Evolutionary conservation across 2,329 filamentous ascomycete species (phyloP), one percentile per base, ranked within the genome.

Genomic region (Drechmeria coniospora): DNA sequence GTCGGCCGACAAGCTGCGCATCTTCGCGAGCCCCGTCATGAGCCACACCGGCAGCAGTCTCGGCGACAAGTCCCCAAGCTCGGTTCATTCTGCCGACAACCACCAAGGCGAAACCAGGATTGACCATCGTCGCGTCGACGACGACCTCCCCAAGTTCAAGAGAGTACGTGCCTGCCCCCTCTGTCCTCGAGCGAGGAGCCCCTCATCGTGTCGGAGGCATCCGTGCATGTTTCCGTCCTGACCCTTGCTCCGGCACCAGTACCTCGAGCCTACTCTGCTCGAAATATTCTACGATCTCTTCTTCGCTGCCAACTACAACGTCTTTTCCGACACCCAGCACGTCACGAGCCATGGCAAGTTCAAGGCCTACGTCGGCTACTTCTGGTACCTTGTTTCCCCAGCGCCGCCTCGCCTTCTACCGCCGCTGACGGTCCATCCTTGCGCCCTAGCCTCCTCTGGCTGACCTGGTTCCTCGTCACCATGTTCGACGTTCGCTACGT

Each of bases 401-500:
- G 18, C 18, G 18, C 18, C 18, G 18, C 6, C 6, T 21, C 20
- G 20, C 12, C 20, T n/a, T 21, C 9, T 11, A 6, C 6, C 20
- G 5, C 10, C 12, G 20, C 10, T 4, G 9, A 11, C 10, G 20
- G 10, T n/a, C 28, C 26, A 15, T 26, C 23, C n/a, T n/a, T 8
- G 4, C 7, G 15, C 8, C 11, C 3, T 11, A 57, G 64, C 14
- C 55, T 78, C 12, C 53, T 78, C 5, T 79, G 73, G 74, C 65
- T 74, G 32, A 76, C 68, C n/a, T 79, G 74, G 74, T 61, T 76
- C 20, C 57, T 74, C 33, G 65, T 71, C 15, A 63, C 64, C 6
- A 50, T 78, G 2, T 76, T 72, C 44, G 74, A 79, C 46, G 65
- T 78, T 20, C 69, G 74, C 1, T 79, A 75, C 43, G 63, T 68